These are phyloP conservation scores for Mesembryanthemum crystallinum DNA, from an alignment of 148 eudicot species.

Conservation along the genomic window DNA sequence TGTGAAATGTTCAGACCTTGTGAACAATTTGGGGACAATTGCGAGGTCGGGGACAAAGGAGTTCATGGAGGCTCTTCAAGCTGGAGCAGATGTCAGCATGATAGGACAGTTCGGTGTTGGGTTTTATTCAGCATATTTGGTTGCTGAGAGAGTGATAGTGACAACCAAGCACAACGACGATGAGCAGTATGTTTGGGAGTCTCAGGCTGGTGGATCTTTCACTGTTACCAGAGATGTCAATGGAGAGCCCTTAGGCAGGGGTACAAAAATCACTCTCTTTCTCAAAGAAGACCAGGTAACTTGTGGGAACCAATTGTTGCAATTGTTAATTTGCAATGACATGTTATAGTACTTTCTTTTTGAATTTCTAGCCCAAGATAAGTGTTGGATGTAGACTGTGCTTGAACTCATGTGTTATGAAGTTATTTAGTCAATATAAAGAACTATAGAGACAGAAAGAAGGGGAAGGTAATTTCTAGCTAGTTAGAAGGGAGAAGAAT, in stretches of 20 bases:
- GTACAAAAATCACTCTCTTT: slow-evolving; percentile 1
- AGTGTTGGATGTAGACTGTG: too few species aligned
- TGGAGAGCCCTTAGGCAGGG: slow-evolving; percentile 15
- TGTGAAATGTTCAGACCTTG: background rate
- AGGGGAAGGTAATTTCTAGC: too few species aligned
- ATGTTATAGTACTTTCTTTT: background rate
- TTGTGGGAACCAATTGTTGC: background rate
- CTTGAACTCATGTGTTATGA: too few species aligned
- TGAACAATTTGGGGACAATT: slow-evolving; percentile 14
- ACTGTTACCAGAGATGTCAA: slow-evolving; percentile 1
- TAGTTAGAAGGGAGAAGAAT: too few species aligned
- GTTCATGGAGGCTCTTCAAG: slow-evolving; percentile 15
- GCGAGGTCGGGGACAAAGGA: slow-evolving; percentile 1
- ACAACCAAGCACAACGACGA: background rate
- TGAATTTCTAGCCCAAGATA: too few species aligned
- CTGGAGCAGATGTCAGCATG: too few species aligned
- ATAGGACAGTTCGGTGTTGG: slow-evolving; percentile 4
- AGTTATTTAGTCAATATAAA: too few species aligned
- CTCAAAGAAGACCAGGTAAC: slow-evolving; percentile 11
- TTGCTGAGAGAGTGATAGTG: background rate
- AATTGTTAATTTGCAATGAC: background rate
- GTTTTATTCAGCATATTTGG: slow-evolving; percentile 10
- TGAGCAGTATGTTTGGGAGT: background rate
- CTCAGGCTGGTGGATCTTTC: slow-evolving; percentile 7
- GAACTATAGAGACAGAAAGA: too few species aligned